A percentile compares a stretch with the other conserved stretches of the same genome.
Conservation (phyloP, 2,329 filamentous ascomycete genomes). For the Sclerotinia minor region DNA sequence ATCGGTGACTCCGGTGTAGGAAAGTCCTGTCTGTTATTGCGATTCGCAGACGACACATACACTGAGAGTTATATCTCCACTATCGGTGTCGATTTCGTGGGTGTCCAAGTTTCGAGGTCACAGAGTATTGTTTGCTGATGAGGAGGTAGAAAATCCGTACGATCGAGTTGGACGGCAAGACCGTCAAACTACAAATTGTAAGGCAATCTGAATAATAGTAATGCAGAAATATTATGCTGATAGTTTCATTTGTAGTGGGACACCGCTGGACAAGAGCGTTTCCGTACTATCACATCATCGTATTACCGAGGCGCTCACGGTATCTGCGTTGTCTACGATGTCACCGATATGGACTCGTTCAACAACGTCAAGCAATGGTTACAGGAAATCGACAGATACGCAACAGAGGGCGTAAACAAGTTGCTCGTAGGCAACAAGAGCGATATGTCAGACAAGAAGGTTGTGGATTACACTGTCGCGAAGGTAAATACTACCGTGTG, state of each 20-base stretch:
- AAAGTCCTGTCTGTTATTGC: slow-evolving; percentile 97
- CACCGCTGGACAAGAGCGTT: slow-evolving; percentile 97
- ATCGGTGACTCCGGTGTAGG: slow-evolving; percentile 99
- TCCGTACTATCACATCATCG: slow-evolving; percentile 98
- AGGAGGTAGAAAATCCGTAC: slow-evolving; percentile 90
- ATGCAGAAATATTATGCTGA: slow-evolving; percentile 36
- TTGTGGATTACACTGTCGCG: slow-evolving; percentile 98
- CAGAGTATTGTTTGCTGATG: slow-evolving; percentile 40
- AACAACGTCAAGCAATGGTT: slow-evolving; percentile 99
- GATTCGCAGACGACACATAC: slow-evolving; percentile 98
- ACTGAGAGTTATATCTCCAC: slow-evolving; percentile 99
- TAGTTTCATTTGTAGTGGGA: slow-evolving; percentile 71
- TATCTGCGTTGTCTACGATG: slow-evolving; percentile 99
- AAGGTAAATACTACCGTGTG: slow-evolving; percentile 66
- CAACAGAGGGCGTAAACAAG: slow-evolving; percentile 99
- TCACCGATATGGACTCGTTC: slow-evolving; percentile 99
- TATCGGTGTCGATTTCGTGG: slow-evolving; percentile 97
- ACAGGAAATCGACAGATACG: slow-evolving; percentile 98
- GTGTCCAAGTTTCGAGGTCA: slow-evolving; percentile 41
- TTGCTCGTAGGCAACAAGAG: slow-evolving; percentile 99
- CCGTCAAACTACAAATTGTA: slow-evolving; percentile 99
- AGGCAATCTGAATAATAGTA: slow-evolving; percentile 43
- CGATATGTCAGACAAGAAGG: slow-evolving; percentile 99
- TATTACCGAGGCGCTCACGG: slow-evolving; percentile 99
- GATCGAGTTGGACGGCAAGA: slow-evolving; percentile 99